Evolutionary conservation across 2,329 filamentous ascomycete species (phyloP).

Genomic region (Monosporascus ibericus): DNA sequence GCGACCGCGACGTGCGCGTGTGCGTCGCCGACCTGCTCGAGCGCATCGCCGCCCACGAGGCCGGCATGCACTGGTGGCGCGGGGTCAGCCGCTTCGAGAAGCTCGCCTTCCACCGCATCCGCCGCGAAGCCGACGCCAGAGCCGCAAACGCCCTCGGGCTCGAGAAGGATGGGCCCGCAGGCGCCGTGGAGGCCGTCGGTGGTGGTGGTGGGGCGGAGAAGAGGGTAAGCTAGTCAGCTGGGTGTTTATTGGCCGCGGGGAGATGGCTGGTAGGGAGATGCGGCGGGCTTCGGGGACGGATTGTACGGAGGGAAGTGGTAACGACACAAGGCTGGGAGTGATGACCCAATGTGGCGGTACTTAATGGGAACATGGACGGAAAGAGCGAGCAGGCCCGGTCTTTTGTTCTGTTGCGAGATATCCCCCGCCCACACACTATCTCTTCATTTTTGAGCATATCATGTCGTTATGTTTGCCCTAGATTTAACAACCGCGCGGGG

Average conservation of each 20-base stretch:
- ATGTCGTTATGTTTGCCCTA: background rate
- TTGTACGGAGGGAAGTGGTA: no score
- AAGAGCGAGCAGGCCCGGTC: no score
- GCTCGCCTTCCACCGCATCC: conserved; percentile 74
- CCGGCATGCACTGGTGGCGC: conserved; percentile 89
- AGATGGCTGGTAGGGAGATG: no score
- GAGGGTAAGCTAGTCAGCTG: conserved; percentile 38
- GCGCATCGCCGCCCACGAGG: conserved; percentile 77
- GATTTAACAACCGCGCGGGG: background rate
- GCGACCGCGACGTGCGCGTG: conserved; percentile 70
- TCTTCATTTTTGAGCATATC: no score
- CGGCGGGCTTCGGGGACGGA: no score
- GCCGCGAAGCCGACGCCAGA: conserved; percentile 57
- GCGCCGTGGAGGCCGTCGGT: conserved; percentile 12
- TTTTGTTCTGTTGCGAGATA: background rate
- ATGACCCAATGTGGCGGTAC: no score
- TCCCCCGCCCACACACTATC: background rate
- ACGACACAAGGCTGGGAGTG: no score
- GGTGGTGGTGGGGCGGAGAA: conserved; percentile 28
- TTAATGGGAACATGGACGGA: no score
- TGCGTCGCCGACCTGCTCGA: conserved; percentile 76
- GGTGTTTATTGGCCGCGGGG: background rate
- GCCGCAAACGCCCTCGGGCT: conserved; percentile 41
- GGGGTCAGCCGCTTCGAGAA: conserved; percentile 83
- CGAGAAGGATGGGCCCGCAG: conserved; percentile 37